Percentiles rank a stretch among this genome's conserved stretches.
phyloP scores from a whole-genome alignment of 148 eudicot species.

The Salicornia ramosissima region DNA sequence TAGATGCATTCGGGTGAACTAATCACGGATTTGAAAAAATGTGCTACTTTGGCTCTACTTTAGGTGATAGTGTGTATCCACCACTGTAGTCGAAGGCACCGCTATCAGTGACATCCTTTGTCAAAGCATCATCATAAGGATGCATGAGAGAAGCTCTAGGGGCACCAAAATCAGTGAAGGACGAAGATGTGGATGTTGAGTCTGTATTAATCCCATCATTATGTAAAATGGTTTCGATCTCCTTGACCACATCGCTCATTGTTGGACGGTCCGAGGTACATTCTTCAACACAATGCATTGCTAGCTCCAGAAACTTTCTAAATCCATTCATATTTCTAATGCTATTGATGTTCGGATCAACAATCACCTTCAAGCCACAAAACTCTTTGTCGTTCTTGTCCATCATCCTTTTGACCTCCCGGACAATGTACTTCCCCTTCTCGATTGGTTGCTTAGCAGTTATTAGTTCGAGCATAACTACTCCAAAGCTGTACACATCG shows the following conservation, averaged over 20 bases:
- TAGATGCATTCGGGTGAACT: too few species aligned
- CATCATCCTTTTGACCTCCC: conserved; percentile 51
- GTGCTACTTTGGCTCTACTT: conserved; percentile 68
- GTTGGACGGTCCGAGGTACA: conserved; percentile 68
- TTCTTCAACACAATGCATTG: conserved; percentile 81
- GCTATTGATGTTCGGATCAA: conserved; percentile 59
- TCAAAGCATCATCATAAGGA: conserved; percentile 47
- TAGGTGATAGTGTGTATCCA: conserved; percentile 52
- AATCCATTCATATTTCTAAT: conserved; percentile 41
- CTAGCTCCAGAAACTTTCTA: conserved; percentile 51
- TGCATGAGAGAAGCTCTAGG: conserved; percentile 38
- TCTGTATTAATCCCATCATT: conserved; percentile 58
- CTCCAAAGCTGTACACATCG: conserved; percentile 91
- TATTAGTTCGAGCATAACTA: conserved; percentile 80
- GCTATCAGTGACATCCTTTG: conserved; percentile 32
- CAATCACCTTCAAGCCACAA: conserved; percentile 42
- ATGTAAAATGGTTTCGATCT: conserved; percentile 55
- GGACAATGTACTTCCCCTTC: conserved; percentile 85
- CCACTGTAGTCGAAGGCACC: conserved; percentile 83
- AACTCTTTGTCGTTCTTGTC: conserved; percentile 46
- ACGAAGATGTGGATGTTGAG: conserved; percentile 74
- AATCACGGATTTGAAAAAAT: neutral
- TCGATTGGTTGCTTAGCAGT: conserved; percentile 75
- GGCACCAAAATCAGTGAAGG: conserved; percentile 58
- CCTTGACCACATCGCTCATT: conserved; percentile 80